Base-by-base conservation (phyloP, 257 asterid species). In the Jaltomata sinuosa region DNA sequence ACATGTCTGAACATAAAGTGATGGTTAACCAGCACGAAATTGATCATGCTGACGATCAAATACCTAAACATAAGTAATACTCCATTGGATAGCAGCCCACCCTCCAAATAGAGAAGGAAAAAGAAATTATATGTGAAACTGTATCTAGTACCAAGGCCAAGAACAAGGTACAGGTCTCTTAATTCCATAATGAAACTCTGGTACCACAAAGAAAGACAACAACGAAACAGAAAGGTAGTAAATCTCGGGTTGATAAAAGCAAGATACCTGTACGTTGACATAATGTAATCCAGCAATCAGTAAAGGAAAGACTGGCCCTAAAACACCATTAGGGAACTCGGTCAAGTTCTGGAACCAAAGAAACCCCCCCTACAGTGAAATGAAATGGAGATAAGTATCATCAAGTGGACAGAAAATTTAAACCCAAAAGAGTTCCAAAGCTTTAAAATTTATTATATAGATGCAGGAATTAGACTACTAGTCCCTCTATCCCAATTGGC, bases 261-360 rank as follows among this genome's bases (percentile, higher is more conserved):
- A 34, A 84, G 64, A 84, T 89, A 96, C 99, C 98, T 91, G 94
- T 83, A 97, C 87, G 86, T 87, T 92, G 71, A 87, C 82, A 80
- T 91, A 90, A 93, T 97, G 97, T 92, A 97, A 87, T 67, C 91
- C 94, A 25, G 94, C 94, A 79, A 95, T 91, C 77, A 91, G 34
- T 65, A 95, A 85, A 84, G 99, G 99, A 84, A 97, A 79, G 83
- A 93, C 87, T 50, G 96, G 95, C 85, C 99, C 99, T 83, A 91
- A 86, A 62, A 32, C 87, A 62, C 98, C 98, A 61, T 88, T 94
- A 59, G 98, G 94, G 85, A 82, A 89, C 77, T 93, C 98, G 19
- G 94, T 92, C 91, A 97, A 90, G 87, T 95, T 90, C 88, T 92
- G 96, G 90, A 97, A 97, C 98, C 99, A 97, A 65, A 95, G 87